Percentiles rank a stretch among this genome's conserved stretches.
Evolutionary conservation across 768 basidiomycete species (phyloP).

Genomic region (Lentinula aciculospora): DNA sequence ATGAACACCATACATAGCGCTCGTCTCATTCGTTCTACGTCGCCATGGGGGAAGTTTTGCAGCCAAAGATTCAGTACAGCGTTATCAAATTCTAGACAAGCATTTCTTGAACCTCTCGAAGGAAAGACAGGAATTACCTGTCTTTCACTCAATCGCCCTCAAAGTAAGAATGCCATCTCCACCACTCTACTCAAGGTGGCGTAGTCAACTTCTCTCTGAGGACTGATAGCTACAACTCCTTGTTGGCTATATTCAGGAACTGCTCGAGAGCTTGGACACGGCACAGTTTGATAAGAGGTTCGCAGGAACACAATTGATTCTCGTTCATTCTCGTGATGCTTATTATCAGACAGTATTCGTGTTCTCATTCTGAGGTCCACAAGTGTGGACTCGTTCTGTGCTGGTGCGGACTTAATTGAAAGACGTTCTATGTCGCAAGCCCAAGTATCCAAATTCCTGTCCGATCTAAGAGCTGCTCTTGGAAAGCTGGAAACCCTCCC

Average conservation of each 20-base stretch:
- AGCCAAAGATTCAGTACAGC: not conserved
- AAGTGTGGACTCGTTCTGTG: constrained; percentile 76
- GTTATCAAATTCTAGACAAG: constrained; percentile 17
- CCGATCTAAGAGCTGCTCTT: constrained; percentile 65
- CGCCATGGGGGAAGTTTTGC: not conserved
- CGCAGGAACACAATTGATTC: not conserved
- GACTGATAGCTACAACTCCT: constrained; percentile 6
- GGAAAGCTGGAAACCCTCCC: constrained; percentile 74
- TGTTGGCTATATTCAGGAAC: constrained; percentile 42
- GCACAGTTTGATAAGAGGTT: constrained; percentile 63
- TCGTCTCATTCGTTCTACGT: not conserved
- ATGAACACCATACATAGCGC: not conserved
- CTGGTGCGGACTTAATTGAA: constrained; percentile 87
- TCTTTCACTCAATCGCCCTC: constrained; percentile 75
- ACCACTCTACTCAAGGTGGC: constrained; percentile 59
- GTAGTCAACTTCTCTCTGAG: not conserved
- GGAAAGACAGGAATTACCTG: constrained; percentile 63
- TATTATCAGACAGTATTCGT: constrained; percentile 45
- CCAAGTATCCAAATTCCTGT: constrained; percentile 75
- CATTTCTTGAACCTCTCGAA: constrained; percentile 46
- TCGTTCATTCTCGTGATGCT: not conserved
- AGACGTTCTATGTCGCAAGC: constrained; percentile 73
- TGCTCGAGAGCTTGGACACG: constrained; percentile 61
- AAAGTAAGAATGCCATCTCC: constrained; percentile 87
- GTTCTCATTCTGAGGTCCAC: constrained; percentile 82